Conservation (phyloP, 2,329 filamentous ascomycete genomes). For the Pyrenophora tritici-repentis region DNA sequence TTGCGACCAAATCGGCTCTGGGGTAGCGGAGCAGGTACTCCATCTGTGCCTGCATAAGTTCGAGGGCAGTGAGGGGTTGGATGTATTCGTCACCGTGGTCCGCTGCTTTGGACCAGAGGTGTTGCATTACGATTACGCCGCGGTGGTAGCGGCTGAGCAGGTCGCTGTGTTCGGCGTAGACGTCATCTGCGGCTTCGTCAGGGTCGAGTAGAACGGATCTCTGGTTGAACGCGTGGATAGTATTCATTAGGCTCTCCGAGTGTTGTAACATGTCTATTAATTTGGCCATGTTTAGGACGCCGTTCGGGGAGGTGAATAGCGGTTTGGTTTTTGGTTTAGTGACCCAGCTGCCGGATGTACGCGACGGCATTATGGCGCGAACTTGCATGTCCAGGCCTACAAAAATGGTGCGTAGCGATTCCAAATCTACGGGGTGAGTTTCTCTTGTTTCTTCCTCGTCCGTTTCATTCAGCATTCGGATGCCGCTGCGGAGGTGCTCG, state of each 20-base stretch:
- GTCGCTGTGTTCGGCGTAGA: conserved; percentile 8
- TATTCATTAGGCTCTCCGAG: conserved; percentile 31
- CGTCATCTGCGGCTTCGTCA: conserved; percentile 18
- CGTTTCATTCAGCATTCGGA: conserved; percentile 38
- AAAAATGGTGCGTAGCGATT: conserved; percentile 37
- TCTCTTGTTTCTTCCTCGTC: conserved; percentile 17
- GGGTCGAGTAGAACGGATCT: conserved; percentile 13
- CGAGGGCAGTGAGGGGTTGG: conserved; percentile 11
- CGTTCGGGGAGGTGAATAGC: background rate
- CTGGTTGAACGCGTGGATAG: conserved; percentile 34
- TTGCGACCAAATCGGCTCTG: conserved; percentile 11
- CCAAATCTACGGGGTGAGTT: conserved; percentile 31
- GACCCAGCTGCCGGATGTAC: conserved; percentile 28
- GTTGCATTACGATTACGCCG: conserved; percentile 10
- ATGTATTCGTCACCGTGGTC: conserved; percentile 2
- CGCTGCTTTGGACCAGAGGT: conserved; percentile 6
- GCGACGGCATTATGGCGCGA: conserved; percentile 34
- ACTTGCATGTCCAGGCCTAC: conserved; percentile 39
- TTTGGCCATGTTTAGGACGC: conserved; percentile 16
- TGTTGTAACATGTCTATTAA: conserved; percentile 20
- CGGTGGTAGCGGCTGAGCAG: conserved; percentile 14
- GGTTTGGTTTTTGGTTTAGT: conserved; percentile 20
- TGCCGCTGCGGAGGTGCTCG: conserved; percentile 37
- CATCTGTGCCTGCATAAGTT: conserved; percentile 19
- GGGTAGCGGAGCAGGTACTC: conserved; percentile 22